phyloP scores from a whole-genome alignment of 139 green algal genomes.

The Picochlorum sp. region DNA sequence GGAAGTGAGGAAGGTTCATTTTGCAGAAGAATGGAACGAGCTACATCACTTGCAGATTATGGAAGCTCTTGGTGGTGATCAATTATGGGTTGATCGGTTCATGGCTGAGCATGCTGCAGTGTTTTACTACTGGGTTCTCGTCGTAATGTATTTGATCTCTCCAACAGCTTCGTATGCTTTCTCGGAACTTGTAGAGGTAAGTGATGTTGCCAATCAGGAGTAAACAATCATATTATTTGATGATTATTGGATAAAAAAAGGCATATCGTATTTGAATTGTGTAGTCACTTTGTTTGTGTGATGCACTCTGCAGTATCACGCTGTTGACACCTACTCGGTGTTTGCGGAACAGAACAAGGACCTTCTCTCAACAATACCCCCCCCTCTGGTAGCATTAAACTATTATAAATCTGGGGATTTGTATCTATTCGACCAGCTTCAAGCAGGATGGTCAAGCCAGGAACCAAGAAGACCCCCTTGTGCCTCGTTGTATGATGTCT shows the following conservation, averaged over 20 bases:
- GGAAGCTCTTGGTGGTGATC: conserved; percentile 89
- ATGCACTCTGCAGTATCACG: conserved; percentile 64
- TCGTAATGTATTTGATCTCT: conserved; percentile 60
- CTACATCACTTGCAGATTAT: conserved; percentile 89
- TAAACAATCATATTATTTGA: conserved; percentile 8
- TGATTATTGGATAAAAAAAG: neutral
- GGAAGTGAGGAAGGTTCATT: conserved; percentile 77
- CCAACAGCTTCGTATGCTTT: conserved; percentile 87
- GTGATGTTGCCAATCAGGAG: no score
- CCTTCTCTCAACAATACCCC: conserved; percentile 63
- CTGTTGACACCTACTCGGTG: conserved; percentile 78
- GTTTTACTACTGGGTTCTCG: conserved; percentile 82
- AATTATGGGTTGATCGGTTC: conserved; percentile 84
- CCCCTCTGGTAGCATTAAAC: conserved; percentile 69
- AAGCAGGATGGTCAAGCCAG: conserved; percentile 26
- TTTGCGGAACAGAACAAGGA: conserved; percentile 68
- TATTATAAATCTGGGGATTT: conserved; percentile 85
- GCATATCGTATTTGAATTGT: neutral
- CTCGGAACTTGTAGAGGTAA: conserved; percentile 80
- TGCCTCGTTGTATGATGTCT: conserved; percentile 76
- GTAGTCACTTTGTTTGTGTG: conserved; percentile 9
- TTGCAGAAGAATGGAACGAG: conserved; percentile 94
- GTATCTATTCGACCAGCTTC: conserved; percentile 73
- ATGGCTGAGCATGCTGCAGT: conserved; percentile 73
- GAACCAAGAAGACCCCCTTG: conserved; percentile 25